These are phyloP conservation scores for Apiotrichum brassicae DNA, from an alignment of 1,284 basidiomycete species.

Conservation along the genomic window DNA sequence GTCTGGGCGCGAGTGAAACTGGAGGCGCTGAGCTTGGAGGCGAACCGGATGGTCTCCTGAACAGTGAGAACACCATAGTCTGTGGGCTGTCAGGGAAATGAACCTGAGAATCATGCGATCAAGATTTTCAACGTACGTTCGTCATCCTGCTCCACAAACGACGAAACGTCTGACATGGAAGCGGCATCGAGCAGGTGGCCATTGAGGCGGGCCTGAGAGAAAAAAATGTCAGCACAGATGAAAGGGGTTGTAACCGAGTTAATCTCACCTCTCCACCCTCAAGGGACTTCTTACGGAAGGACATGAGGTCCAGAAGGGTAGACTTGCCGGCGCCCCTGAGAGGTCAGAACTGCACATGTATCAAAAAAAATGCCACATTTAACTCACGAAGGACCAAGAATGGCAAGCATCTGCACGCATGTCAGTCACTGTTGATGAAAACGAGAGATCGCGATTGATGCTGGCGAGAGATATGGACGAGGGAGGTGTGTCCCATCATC, in stretches of 20 bases:
- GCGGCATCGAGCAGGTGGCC: conserved; percentile 8
- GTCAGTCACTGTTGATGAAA: no score
- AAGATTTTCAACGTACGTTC: conserved; percentile 18
- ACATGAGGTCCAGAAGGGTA: conserved; percentile 45
- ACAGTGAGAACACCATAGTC: conserved; percentile 46
- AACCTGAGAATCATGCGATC: not conserved
- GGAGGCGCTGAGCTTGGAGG: conserved; percentile 14
- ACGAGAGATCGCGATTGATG: no score
- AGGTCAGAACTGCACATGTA: not conserved
- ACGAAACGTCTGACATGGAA: conserved; percentile 17
- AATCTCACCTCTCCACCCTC: conserved; percentile 14
- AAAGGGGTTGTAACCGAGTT: not conserved
- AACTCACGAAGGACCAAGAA: conserved; percentile 14
- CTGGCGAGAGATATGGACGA: no score
- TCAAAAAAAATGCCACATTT: no score
- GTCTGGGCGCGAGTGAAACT: conserved; percentile 5
- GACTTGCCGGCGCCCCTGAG: conserved; percentile 37
- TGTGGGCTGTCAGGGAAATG: conserved; percentile 4
- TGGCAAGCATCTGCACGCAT: conserved; percentile 22
- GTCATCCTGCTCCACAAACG: conserved; percentile 48
- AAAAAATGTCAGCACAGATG: not conserved
- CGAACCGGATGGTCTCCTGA: conserved; percentile 26
- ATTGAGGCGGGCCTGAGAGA: conserved; percentile 10
- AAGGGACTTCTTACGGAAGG: conserved; percentile 24
- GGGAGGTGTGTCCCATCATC: no score